phyloP scores from a whole-genome alignment of 768 basidiomycete genomes.

The Cytidiella melzeri region DNA sequence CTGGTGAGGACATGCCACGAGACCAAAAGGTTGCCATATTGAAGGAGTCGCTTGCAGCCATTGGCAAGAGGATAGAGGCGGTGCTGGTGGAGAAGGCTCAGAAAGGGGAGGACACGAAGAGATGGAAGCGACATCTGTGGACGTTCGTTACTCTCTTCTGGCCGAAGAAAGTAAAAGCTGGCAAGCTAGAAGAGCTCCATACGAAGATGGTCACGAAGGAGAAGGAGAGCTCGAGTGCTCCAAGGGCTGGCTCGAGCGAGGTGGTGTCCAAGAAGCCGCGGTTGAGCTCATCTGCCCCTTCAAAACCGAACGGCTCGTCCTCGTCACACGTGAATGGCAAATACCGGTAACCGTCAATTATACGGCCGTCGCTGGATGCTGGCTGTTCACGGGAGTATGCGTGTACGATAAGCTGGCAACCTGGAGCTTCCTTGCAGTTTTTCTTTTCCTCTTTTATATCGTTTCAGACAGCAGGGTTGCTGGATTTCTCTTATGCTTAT shows the following conservation, averaged over 20 bases:
- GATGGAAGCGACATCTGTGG: constrained; percentile 95
- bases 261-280: constrained; percentile 24
- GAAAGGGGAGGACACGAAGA: constrained; percentile 74
- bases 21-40: constrained; percentile 95
- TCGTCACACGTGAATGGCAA: constrained; percentile 7
- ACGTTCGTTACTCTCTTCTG: constrained; percentile 97
- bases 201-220: constrained; percentile 92
- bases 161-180: constrained; percentile 95
- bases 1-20: constrained; percentile 87
- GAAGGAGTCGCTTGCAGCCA: constrained; percentile 91
- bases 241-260: constrained; percentile 22
- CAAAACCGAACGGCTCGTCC: not conserved
- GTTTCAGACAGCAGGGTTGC: not conserved
- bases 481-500: not conserved
- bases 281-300: constrained; percentile 15
- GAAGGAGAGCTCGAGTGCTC: constrained; percentile 32
- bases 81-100: constrained; percentile 73
- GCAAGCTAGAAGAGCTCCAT: constrained; percentile 91
- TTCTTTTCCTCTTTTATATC: not conserved
- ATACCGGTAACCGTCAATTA: constrained; percentile 2
- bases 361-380: not conserved
- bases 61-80: constrained; percentile 85
- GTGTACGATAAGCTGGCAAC: too few species aligned
- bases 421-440: not conserved
- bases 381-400: too few species aligned